phyloP scores from a whole-genome alignment of 495 filamentous ascomycete species.

The Paragyromitra xinjiangensis region DNA sequence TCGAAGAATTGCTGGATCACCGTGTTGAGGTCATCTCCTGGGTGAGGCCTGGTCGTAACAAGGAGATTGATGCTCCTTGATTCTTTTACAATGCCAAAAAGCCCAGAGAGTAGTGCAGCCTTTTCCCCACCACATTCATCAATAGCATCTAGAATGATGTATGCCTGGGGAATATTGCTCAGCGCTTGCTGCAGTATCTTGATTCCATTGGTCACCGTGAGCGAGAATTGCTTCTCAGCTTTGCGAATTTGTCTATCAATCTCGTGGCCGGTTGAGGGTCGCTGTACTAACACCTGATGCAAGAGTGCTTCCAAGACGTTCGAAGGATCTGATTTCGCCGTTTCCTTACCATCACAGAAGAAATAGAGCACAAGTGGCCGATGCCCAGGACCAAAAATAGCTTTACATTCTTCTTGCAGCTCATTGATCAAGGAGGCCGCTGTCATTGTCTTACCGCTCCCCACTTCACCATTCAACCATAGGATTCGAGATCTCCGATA shows the following conservation, averaged over 20 bases:
- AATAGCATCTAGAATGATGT: slow-evolving; percentile 24
- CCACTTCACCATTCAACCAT: slow-evolving; percentile 30
- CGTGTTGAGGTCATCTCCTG: background rate
- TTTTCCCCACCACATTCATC: slow-evolving; percentile 25
- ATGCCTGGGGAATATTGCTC: background rate
- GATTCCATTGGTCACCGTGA: background rate
- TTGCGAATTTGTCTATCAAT: background rate
- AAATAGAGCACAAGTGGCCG: slow-evolving; percentile 23
- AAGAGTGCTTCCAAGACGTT: slow-evolving; percentile 20
- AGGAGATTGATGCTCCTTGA: slow-evolving; percentile 2
- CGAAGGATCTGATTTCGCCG: slow-evolving; percentile 17
- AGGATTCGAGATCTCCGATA: background rate
- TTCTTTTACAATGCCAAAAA: background rate
- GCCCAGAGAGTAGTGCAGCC: background rate
- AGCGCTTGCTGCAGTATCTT: slow-evolving; percentile 4
- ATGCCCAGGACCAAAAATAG: background rate
- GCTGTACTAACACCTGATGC: slow-evolving; percentile 16
- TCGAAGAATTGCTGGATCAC: background rate
- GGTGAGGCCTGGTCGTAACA: slow-evolving; percentile 15
- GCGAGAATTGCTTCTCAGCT: background rate
- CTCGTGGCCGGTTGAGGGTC: background rate
- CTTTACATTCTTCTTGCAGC: background rate
- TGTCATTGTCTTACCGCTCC: slow-evolving; percentile 33
- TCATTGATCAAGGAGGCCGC: slow-evolving; percentile 12
- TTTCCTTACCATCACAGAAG: slow-evolving; percentile 32